Evolutionary conservation across 2,329 filamentous ascomycete species (phyloP).

Genomic region (Clonostachys rhizophaga): DNA sequence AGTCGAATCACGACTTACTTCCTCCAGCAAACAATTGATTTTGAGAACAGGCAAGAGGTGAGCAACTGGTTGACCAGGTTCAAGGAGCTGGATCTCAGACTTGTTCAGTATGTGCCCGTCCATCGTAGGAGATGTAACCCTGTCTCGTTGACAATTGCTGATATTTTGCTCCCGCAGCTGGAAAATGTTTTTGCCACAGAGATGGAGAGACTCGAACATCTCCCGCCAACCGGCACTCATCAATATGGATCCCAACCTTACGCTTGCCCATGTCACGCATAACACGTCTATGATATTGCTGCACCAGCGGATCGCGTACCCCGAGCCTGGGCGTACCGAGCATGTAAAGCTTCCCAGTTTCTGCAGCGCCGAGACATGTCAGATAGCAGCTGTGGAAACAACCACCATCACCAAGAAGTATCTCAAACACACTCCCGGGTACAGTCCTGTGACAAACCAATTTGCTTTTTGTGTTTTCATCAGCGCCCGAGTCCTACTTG

Average conservation of each 20-base stretch:
- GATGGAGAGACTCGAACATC: slow-evolving; percentile 31
- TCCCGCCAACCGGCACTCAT: slow-evolving; percentile 13
- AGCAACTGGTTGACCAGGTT: slow-evolving; percentile 38
- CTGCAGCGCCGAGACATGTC: slow-evolving; percentile 42
- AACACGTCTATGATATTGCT: slow-evolving; percentile 44
- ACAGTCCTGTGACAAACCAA: slow-evolving; percentile 23
- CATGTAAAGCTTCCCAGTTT: slow-evolving; percentile 28
- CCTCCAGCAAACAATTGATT: slow-evolving; percentile 33
- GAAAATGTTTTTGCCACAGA: slow-evolving; percentile 37
- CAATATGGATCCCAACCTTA: slow-evolving; percentile 42
- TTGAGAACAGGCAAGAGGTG: slow-evolving; percentile 29
- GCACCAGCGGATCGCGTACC: slow-evolving; percentile 42
- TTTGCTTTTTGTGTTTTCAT: slow-evolving; percentile 42
- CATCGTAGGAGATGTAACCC: background rate
- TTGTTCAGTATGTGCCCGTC: slow-evolving; percentile 26
- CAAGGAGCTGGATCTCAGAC: slow-evolving; percentile 38
- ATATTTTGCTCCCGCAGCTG: slow-evolving; percentile 12
- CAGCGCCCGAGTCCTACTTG: slow-evolving; percentile 33
- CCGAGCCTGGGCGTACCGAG: slow-evolving; percentile 19
- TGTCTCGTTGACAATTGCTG: background rate
- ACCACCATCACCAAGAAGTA: slow-evolving; percentile 40
- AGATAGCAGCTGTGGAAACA: slow-evolving; percentile 37
- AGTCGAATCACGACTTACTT: slow-evolving; percentile 38
- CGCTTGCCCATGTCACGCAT: slow-evolving; percentile 41
- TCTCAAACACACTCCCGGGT: slow-evolving; percentile 24